Percentiles rank a stretch among this genome's conserved stretches.
Conservation (phyloP, 257 asterid species). For the Schizonepeta tenuifolia region DNA sequence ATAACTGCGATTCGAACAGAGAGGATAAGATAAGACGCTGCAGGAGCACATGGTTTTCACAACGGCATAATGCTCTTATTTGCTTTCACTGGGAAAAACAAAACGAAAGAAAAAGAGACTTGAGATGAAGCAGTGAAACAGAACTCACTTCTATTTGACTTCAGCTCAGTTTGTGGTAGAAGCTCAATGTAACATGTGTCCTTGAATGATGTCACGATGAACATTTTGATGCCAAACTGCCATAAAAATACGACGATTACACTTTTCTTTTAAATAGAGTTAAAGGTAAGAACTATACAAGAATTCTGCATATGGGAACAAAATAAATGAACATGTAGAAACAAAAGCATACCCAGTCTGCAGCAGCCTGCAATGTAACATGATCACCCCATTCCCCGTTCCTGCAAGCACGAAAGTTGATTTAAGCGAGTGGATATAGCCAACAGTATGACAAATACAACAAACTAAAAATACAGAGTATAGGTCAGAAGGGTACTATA, state of each 20-base stretch:
- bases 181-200: conserved; percentile 96
- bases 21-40: not conserved
- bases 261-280: not conserved
- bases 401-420: conserved; percentile 48
- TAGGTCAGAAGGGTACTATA: conserved; percentile 36
- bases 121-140: not conserved
- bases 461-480: not conserved
- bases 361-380: conserved; percentile 92
- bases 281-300: not conserved
- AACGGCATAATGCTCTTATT: not conserved
- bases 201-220: conserved; percentile 84
- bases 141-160: conserved; percentile 73
- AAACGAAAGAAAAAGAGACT: not conserved
- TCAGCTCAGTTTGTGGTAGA: conserved; percentile 63
- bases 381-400: conserved; percentile 98
- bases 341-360: conserved; percentile 66
- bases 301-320: not conserved
- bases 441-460: not conserved
- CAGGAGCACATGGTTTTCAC: not conserved
- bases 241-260: conserved; percentile 10
- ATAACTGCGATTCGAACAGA: conserved; percentile 57
- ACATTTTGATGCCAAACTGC: conserved; percentile 86
- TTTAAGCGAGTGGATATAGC: conserved; percentile 28
- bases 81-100: not conserved
- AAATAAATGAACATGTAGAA: conserved; percentile 3